Conservation (phyloP, 176 grass and related monocot genomes). For the Chrysopogon serrulatus region DNA sequence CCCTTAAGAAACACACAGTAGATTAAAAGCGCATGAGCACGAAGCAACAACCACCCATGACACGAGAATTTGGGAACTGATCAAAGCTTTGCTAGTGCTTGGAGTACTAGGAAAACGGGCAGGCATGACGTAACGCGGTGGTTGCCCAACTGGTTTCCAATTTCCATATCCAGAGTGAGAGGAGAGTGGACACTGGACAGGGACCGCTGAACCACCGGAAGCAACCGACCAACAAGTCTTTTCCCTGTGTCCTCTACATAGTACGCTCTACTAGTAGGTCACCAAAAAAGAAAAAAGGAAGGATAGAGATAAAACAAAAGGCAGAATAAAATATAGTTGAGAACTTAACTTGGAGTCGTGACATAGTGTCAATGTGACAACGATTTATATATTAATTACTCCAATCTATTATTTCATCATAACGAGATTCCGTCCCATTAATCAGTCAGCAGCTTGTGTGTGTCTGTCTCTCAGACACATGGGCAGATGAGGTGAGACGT, state of each 20-base stretch:
- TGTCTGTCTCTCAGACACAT: neutral
- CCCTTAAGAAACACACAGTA: no score
- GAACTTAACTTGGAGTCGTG: neutral
- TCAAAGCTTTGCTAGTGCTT: neutral
- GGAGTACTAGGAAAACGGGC: neutral
- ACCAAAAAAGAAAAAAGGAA: neutral
- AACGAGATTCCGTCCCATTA: neutral
- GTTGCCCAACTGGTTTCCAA: conserved; percentile 20
- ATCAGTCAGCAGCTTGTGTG: neutral
- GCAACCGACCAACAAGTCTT: neutral
- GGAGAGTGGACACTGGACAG: neutral
- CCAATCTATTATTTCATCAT: no score
- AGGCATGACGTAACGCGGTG: neutral
- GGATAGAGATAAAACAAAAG: no score
- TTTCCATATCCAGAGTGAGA: neutral
- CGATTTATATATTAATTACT: neutral
- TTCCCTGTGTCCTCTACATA: no score
- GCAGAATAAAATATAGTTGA: neutral
- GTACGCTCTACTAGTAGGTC: neutral
- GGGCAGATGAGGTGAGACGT: neutral
- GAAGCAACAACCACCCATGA: neutral
- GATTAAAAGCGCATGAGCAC: neutral
- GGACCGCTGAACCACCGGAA: neutral
- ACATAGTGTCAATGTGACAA: neutral
- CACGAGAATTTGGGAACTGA: neutral